Conservation (phyloP, 352 stramenopile species). For the Thraustochytrium sp. region DNA sequence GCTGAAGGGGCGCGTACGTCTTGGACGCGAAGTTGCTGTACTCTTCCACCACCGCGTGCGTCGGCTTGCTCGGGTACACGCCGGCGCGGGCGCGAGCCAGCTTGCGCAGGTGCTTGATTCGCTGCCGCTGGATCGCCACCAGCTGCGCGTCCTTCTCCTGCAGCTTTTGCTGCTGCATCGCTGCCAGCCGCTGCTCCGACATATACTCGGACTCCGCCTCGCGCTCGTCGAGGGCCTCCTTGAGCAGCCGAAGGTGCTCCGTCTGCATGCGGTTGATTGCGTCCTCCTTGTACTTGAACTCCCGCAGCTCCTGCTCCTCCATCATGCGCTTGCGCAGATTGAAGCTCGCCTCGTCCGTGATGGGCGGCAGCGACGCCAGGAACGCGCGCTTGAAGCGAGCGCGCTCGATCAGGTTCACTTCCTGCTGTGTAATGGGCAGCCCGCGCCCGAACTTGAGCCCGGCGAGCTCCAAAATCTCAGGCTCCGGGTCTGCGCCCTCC, state of each 20-base stretch:
- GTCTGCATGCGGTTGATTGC: slow-evolving; percentile 76
- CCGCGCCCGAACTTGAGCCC: slow-evolving; percentile 62
- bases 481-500: slow-evolving; percentile 56
- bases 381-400: slow-evolving; percentile 74
- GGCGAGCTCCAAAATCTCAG: slow-evolving; percentile 73
- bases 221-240: slow-evolving; percentile 71
- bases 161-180: slow-evolving; percentile 63
- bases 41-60: slow-evolving; percentile 75
- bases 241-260: slow-evolving; percentile 66
- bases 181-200: slow-evolving; percentile 80
- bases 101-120: slow-evolving; percentile 77
- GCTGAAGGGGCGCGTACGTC: slow-evolving; percentile 65
- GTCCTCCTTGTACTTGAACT: slow-evolving; percentile 75
- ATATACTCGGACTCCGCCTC: slow-evolving; percentile 81
- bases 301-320: slow-evolving; percentile 78
- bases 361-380: slow-evolving; percentile 76
- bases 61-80: not conserved
- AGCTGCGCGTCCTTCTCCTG: slow-evolving; percentile 66
- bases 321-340: slow-evolving; percentile 79
- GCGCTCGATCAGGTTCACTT: slow-evolving; percentile 82
- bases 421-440: slow-evolving; percentile 67
- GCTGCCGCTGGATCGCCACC: slow-evolving; percentile 70
- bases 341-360: slow-evolving; percentile 87
- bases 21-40: slow-evolving; percentile 72
- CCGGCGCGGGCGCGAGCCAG: slow-evolving; percentile 69